phyloP scores from a whole-genome alignment of 108 stramenopile genomes.

The Stephanodiscus minutulus region DNA sequence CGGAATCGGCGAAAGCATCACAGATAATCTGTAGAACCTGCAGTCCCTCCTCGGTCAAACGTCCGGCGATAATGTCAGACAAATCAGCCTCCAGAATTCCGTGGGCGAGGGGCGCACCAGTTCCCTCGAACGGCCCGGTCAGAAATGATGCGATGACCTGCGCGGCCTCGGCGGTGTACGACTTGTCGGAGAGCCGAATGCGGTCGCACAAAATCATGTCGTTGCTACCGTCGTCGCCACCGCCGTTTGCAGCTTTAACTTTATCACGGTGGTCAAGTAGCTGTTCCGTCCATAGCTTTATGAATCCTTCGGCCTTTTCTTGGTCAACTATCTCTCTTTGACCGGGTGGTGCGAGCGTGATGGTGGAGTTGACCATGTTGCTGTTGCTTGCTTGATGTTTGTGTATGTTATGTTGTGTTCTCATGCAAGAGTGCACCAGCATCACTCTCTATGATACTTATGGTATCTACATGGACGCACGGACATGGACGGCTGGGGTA shows the following conservation, averaged over 20 bases:
- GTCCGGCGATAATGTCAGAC: slow-evolving; percentile 48
- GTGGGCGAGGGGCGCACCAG: slow-evolving; percentile 31
- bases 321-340: slow-evolving; percentile 46
- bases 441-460: too few relatives aligned
- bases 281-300: slow-evolving; percentile 40
- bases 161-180: slow-evolving; percentile 52
- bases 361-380: too few relatives aligned
- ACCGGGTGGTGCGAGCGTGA: slow-evolving; percentile 17
- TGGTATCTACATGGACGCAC: too few relatives aligned
- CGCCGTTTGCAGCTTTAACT: slow-evolving; percentile 14
- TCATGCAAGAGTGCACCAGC: too few relatives aligned
- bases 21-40: slow-evolving; percentile 45
- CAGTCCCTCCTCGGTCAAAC: slow-evolving; percentile 47
- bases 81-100: slow-evolving; percentile 46
- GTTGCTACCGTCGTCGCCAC: slow-evolving; percentile 11
- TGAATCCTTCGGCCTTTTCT: slow-evolving; percentile 32
- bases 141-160: slow-evolving; percentile 44
- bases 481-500: too few relatives aligned
- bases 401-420: too few relatives aligned
- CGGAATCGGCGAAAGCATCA: slow-evolving; percentile 46
- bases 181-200: slow-evolving; percentile 48
- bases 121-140: slow-evolving; percentile 31
- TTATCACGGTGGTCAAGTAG: slow-evolving; percentile 38
- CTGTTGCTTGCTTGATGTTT: too few relatives aligned
- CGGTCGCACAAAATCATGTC: slow-evolving; percentile 42